Evolutionary conservation across 2,329 filamentous ascomycete species (phyloP), one percentile per base, ranked within the genome.

Genomic region (Aspergillus sp.): DNA sequence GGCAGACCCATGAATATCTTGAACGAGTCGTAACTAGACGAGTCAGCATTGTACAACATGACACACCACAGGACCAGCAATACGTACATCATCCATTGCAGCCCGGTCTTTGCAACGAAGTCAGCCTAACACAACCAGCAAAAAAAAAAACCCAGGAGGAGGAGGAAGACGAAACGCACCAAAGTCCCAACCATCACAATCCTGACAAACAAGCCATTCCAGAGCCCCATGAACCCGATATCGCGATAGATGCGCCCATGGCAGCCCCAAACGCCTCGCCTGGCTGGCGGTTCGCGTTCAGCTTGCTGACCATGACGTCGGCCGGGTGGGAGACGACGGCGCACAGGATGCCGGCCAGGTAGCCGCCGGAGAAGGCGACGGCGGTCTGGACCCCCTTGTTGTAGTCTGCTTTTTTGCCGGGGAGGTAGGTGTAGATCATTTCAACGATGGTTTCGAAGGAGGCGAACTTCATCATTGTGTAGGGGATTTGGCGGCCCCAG

Each of bases 51-150:
- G 8, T 10, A 7, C 8, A 15, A 24, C 8, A 12, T 30, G 13
- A 13, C 7, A 32, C 13, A 30, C 2, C 22, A 33, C 6, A 16
- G 24, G 2, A 19, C 5, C 8, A 8, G 30, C n/a, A n/a, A n/a
- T n/a, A 74, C 81, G 64, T 88, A 91, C 57, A 88, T 91, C 80
- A 93, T 85, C 86, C 86, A 94, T 67, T 94, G 86, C 40, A 93
- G 66, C 37, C 83, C 85, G 13, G 84, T 93, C 45, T 63, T 33
- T 13, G 33, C 14, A n/a, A 19, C 14, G 13, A 20, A 15, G 35
- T 52, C 47, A 57, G 49, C 33, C 12, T 19, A 13, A 1, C 16
- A 24, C 22, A 11, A 32, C n/a, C n/a, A n/a, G n/a, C n/a, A n/a
- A n/a, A n/a, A n/a, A n/a, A n/a, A n/a, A n/a, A n/a, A n/a, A n/a